Percentiles rank a stretch among this genome's conserved stretches.
phyloP scores from a whole-genome alignment of 2,329 filamentous ascomycete species.

The Moelleriella libera region DNA sequence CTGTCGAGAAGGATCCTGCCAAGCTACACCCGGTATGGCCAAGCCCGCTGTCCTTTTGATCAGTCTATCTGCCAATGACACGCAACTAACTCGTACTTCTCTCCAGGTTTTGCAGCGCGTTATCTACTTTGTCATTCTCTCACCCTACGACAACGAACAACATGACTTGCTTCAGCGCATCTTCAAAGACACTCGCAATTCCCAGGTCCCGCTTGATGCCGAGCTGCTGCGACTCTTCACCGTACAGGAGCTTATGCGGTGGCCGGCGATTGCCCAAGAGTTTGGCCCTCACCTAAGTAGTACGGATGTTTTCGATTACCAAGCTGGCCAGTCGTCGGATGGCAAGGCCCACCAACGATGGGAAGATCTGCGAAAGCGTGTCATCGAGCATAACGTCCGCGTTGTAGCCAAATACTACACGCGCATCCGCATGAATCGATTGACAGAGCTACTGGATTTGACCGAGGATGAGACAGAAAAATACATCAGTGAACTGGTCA shows the following conservation, averaged over 20 bases:
- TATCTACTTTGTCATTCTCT: conserved; percentile 94
- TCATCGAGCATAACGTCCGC: conserved; percentile 97
- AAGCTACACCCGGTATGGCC: conserved; percentile 68
- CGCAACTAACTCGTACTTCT: conserved; percentile 4
- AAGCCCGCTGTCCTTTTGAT: background rate
- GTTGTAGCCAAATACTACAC: conserved; percentile 99
- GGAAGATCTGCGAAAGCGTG: conserved; percentile 91
- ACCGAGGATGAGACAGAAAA: conserved; percentile 95
- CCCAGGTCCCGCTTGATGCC: conserved; percentile 64
- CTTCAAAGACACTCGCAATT: conserved; percentile 68
- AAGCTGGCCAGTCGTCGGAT: conserved; percentile 51
- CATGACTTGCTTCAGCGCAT: conserved; percentile 93
- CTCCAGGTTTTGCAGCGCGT: conserved; percentile 74
- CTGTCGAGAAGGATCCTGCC: conserved; percentile 76
- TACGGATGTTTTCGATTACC: conserved; percentile 78
- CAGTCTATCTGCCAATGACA: too few relatives aligned
- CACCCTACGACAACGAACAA: conserved; percentile 96
- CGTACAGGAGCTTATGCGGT: conserved; percentile 92
- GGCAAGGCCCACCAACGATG: conserved; percentile 75
- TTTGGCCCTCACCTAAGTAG: conserved; percentile 79
- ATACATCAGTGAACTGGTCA: conserved; percentile 95
- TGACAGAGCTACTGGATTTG: conserved; percentile 83
- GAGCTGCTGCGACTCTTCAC: conserved; percentile 90
- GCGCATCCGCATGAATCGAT: conserved; percentile 79
- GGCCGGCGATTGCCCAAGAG: conserved; percentile 80